Evolutionary conservation across 2,329 filamentous ascomycete genomes (phyloP).

Genomic region (Colletotrichum filicis): DNA sequence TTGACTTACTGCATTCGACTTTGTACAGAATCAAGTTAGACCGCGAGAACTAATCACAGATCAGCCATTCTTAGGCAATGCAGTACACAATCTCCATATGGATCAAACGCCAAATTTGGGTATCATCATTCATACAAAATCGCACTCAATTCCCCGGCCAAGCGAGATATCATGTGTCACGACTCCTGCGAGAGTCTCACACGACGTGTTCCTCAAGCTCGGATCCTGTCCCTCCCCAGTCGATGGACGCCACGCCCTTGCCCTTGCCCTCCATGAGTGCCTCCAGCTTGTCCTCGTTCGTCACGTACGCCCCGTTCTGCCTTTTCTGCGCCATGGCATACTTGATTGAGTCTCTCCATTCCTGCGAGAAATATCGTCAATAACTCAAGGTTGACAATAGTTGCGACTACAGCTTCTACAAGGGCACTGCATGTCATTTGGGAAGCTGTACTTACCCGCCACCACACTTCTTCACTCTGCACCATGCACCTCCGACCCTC

Average conservation of each 20-base stretch:
- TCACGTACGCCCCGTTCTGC: constrained; percentile 53
- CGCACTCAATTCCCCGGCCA: background rate
- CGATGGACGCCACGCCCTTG: constrained; percentile 23
- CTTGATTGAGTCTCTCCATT: constrained; percentile 54
- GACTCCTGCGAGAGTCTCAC: background rate
- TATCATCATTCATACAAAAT: background rate
- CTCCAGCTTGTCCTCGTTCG: constrained; percentile 65
- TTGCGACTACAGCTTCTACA: background rate
- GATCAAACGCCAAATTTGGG: background rate
- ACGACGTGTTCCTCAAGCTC: background rate
- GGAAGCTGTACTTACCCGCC: constrained; percentile 45
- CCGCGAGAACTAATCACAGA: background rate
- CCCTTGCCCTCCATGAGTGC: constrained; percentile 38
- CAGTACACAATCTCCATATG: background rate
- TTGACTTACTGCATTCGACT: background rate
- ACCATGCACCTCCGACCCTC: constrained; percentile 57
- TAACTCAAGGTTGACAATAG: background rate
- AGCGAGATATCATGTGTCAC: background rate
- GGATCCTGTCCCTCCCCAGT: constrained; percentile 11
- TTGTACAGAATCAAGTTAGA: background rate
- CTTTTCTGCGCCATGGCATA: constrained; percentile 47
- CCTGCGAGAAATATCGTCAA: constrained; percentile 34
- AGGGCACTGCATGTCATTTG: background rate
- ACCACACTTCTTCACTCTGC: constrained; percentile 68
- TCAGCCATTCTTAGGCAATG: background rate